Base-by-base conservation (phyloP, 2,329 filamentous ascomycete genomes). In the Magnaporthiopsis poae region DNA sequence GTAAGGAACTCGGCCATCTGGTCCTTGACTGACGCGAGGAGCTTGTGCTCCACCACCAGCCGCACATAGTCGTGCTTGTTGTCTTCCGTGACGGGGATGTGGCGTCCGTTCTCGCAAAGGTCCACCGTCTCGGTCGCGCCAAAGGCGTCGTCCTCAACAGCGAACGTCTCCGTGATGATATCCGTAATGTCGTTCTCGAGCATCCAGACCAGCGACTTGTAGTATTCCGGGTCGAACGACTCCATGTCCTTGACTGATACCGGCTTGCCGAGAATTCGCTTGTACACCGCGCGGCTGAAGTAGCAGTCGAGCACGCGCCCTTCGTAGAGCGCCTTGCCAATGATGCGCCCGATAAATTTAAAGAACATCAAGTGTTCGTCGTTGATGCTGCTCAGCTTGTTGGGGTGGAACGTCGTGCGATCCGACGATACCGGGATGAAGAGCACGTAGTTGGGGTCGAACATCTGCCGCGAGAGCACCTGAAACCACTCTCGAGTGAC, bases 181-280 rank as follows among this genome's bases (percentile, higher is more conserved):
- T 98, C 95, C 5, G 93, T 96, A 72, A 99, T 99, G 75, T 99
- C 94, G 73, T 99, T 98, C 75, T 96, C 91, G 67, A 98, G 83
- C 88, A 99, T 98, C 96, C 96, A 99, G 68, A 95, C 87, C 29
- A 99, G 84, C 18, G 94, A 98, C 78, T 98, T 99, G 86, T 98
- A 97, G 80, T 99, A 99, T 73, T 99, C 94, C 3, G 96, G 88
- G 76, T 99, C 95, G 69, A 99, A 90, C 29, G 93, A 97, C 78
- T 99, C 95, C 92, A 99, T 98, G 74, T 99, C 95, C 81, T 99
- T 99, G 77, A 99, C 90, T 11, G 93, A 97, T 60, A 98, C 94
- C 3, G 91, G 87, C 76, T 96, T 96, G 75, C 95, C 91, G 35
- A 99, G 86, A 70, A 99, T 97, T 71, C 92, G 90, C 81, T 98